Percentiles rank a stretch among this genome's conserved stretches.
Conservation (phyloP, 2,329 filamentous ascomycete genomes). For the Trichoderma pleuroti region DNA sequence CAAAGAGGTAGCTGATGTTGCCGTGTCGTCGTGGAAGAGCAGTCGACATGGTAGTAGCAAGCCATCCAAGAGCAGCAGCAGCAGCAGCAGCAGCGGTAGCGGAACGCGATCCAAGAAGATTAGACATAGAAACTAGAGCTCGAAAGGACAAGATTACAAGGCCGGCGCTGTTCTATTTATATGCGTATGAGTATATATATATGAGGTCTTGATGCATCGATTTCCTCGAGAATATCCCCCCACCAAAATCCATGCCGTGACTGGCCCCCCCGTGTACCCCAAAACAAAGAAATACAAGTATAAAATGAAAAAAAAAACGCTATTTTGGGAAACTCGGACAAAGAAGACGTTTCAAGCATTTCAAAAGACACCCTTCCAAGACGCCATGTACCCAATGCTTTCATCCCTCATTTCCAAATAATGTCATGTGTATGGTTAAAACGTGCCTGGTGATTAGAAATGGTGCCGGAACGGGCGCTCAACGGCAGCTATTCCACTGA, state of each 20-base stretch:
- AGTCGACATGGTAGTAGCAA: not conserved
- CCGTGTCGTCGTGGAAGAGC: slow-evolving; percentile 34
- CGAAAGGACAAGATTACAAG: not conserved
- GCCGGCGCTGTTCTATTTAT: not conserved
- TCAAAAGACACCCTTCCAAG: not conserved
- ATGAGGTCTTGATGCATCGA: not conserved
- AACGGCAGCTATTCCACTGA: not conserved
- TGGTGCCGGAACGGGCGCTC: not conserved
- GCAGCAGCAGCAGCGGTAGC: not conserved
- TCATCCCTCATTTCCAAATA: not conserved
- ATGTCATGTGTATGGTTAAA: not conserved
- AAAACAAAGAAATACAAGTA: not conserved
- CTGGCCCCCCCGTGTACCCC: not conserved
- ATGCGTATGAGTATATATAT: not conserved
- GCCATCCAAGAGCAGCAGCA: not conserved
- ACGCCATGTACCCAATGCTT: slow-evolving; percentile 2
- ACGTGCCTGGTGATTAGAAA: not conserved
- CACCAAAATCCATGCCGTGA: not conserved
- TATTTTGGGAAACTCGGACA: not conserved
- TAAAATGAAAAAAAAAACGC: not conserved
- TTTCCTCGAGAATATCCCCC: not conserved
- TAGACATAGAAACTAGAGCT: slow-evolving; percentile 7
- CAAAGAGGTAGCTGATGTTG: slow-evolving; percentile 50
- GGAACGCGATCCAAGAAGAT: slow-evolving; percentile 6
- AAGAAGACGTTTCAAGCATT: not conserved